A percentile compares a stretch with the other conserved stretches of the same genome.
Evolutionary conservation across 1,284 basidiomycete genomes (phyloP).

Genomic region (Moesziomyces aphidis): DNA sequence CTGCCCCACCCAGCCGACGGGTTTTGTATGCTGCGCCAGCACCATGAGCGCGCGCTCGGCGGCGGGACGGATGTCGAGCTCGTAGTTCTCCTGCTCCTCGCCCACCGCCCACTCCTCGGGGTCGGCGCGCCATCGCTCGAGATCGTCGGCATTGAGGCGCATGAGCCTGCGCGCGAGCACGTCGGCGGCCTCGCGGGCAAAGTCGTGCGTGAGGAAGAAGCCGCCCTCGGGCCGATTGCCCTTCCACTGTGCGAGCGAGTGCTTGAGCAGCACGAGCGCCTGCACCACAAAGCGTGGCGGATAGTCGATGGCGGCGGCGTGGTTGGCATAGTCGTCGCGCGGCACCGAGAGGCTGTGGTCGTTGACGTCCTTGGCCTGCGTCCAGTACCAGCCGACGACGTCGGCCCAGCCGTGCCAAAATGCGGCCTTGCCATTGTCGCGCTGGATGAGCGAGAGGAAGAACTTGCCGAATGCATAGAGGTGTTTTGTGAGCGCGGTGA

Average conservation of each 20-base stretch:
- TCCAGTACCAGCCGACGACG: conserved; percentile 65
- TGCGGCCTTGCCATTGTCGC: conserved; percentile 59
- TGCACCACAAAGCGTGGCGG: conserved; percentile 64
- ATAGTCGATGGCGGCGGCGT: conserved; percentile 47
- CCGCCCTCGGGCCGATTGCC: conserved; percentile 38
- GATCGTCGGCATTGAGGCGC: conserved; percentile 56
- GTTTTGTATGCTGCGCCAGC: conserved; percentile 50
- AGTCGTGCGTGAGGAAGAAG: conserved; percentile 49
- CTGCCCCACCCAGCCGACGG: conserved; percentile 49
- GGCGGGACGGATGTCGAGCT: conserved; percentile 64
- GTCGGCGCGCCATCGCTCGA: conserved; percentile 59
- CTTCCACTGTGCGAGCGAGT: conserved; percentile 59
- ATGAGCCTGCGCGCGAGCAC: conserved; percentile 57
- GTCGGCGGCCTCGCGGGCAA: conserved; percentile 56
- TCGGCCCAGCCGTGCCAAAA: conserved; percentile 65
- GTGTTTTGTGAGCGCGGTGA: conserved; percentile 61
- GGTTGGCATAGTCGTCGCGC: conserved; percentile 41
- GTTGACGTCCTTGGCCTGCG: conserved; percentile 41
- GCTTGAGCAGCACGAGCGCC: conserved; percentile 57
- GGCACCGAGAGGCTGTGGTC: conserved; percentile 44
- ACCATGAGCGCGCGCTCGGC: conserved; percentile 61
- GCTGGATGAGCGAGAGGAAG: conserved; percentile 58
- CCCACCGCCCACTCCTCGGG: conserved; percentile 62
- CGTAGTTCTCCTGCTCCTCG: conserved; percentile 57
- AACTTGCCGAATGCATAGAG: conserved; percentile 63